Evolutionary conservation across 106 monocot genomes (phyloP).

Genomic region (Acorus calamus): DNA sequence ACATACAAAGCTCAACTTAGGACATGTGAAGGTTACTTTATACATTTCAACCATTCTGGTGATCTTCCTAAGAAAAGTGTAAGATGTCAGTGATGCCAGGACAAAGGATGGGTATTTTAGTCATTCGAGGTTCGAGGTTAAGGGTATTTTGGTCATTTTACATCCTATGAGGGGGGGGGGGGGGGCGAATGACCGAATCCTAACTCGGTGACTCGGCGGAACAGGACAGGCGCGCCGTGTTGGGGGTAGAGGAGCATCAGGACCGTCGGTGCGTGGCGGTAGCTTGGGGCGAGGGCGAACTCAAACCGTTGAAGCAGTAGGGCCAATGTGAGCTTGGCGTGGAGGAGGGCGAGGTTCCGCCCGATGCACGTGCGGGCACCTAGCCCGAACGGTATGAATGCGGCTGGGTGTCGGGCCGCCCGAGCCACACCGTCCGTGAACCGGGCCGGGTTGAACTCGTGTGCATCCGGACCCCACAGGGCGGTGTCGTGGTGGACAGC

Average conservation of each 20-base stretch:
- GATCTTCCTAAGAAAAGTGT: too few relatives aligned
- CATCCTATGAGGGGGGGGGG: too few relatives aligned
- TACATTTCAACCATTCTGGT: too few relatives aligned
- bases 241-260: constrained; percentile 62
- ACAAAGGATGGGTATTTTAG: too few relatives aligned
- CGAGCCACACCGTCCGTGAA: constrained; percentile 16
- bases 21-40: too few relatives aligned
- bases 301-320: constrained; percentile 50
- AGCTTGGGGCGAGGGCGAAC: constrained; percentile 38
- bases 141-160: too few relatives aligned
- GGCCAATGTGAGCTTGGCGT: constrained; percentile 55
- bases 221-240: constrained; percentile 43
- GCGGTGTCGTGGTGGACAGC: constrained; percentile 50
- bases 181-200: too few relatives aligned
- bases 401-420: constrained; percentile 22
- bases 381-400: constrained; percentile 69
- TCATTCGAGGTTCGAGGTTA: too few relatives aligned
- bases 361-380: constrained; percentile 80
- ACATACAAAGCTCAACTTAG: too few relatives aligned
- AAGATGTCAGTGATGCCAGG: too few relatives aligned
- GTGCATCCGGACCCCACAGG: constrained; percentile 40
- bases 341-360: constrained; percentile 52
- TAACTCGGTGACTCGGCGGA: constrained; percentile 1
- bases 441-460: constrained; percentile 41
- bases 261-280: constrained; percentile 65